Base-by-base conservation (phyloP, 352 stramenopile species). In the Pythium folliculosum region DNA sequence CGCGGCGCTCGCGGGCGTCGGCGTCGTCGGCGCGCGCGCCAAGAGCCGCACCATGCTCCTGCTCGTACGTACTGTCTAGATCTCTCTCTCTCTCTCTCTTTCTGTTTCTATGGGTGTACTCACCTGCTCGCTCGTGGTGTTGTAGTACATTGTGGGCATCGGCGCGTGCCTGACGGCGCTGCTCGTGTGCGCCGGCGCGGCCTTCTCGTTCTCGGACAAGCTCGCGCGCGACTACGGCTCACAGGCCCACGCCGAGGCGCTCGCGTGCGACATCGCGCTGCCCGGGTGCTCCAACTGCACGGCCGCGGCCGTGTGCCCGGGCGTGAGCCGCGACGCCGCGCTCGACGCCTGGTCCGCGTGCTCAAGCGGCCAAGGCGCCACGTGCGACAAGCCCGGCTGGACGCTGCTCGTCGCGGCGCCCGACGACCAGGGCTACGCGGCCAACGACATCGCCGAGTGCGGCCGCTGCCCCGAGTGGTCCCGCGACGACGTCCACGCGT, bases 391-490 rank as follows among this genome's bases (percentile, higher is more conserved):
- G 37, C 30, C 71, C 30, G 81, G 70, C 49, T 88, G 81, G 73
- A 90, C 82, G 23, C 73, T 93, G 44, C 66, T 93, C 40, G 61
- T 89, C 3, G 84, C 86, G 38, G 59, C 64, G 1, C 45, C 70
- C 32, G 69, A 72, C 32, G 76, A 92, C 56, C 84, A 91, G 67
- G 75, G 81, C 48, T 86, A 84, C 48, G 67, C 77, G 45, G 59
- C 72, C 38, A 92, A 84, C 53, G 84, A 92, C 63, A 85, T 94
- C 51, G 85, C 83, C 1, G 72, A 67, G 23, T 95, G 88, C 32
- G 77, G 82, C 45, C 82, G 88, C 51, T 95, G 88, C 51, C 86
- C 88, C 40, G 81, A 95, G 68, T 95, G 88, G 88, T 88, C 81
- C 38, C 68, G 74, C 1, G 51, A 66, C 2, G 85, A 95, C 63